Evolutionary conservation across 257 asterid species (phyloP), one percentile per base, ranked within the genome.

Genomic region (Catharanthus roseus): DNA sequence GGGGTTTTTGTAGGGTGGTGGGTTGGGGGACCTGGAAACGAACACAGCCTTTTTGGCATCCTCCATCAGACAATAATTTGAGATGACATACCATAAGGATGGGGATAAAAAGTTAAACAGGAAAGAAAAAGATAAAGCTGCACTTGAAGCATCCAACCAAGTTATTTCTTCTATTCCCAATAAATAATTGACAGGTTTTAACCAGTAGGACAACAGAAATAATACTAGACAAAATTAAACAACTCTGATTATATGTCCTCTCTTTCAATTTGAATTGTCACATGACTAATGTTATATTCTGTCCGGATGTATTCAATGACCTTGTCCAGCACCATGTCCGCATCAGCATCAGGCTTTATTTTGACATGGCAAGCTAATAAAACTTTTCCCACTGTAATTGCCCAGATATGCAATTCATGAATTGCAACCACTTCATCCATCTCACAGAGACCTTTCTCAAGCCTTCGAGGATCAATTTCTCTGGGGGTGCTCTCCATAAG

Each of bases 401-500:
- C 98, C 98, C 96, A 93, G 33, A 90, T 88, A 56, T 92, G 98
- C 86, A 92, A 63, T 45, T 90, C 98, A 65, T 92, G 98, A 42
- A 92, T 66, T 0, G 95, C 95, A 29, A 87, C 87, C 26, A 93
- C 97, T 50, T 89, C 98, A 24, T 89, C 97, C 87, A 90, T 89
- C 81, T 85, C 96, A 28, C 97, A 87, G 3, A 90, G 86, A 9
- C 95, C 98, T 60, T 66, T 78, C 79, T 93, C 97, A 2, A 93
- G 87, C 80, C 80, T 84, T 0, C 87, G 82, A 18, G 96, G 95
- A 62, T 90, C 97, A 0, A 93, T 90, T 80, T 90, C 97, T 55
- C 95, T 72, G 0, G 97, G 97, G 2, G 98, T 90, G 82, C 96
- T 90, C 89, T 90, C 97, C 97, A 93, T 93, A 2, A 93, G 84